Conservation (phyloP, 768 basidiomycete genomes). For the Favolaschia claudopus region DNA sequence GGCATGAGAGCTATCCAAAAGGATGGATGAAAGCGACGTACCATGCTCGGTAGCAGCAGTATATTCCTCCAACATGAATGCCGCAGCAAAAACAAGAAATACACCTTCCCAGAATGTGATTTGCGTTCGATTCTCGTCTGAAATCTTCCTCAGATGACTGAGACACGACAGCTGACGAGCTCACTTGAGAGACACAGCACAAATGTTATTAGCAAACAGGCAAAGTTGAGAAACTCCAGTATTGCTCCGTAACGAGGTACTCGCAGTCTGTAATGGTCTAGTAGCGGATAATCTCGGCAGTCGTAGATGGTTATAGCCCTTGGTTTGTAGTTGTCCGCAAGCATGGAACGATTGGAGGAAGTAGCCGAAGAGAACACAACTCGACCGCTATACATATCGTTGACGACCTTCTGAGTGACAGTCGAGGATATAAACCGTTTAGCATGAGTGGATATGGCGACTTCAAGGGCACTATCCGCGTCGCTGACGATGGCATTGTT, state of each 20-base stretch:
- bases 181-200: constrained; percentile 77
- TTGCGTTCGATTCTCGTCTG: constrained; percentile 63
- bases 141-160: background rate
- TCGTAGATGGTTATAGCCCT: constrained; percentile 79
- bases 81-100: constrained; percentile 79
- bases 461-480: constrained; percentile 87
- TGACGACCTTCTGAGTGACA: constrained; percentile 86
- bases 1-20: background rate
- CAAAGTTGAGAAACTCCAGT: constrained; percentile 82
- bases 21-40: constrained; percentile 52
- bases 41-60: constrained; percentile 88
- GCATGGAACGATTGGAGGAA: constrained; percentile 75
- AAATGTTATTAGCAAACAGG: constrained; percentile 71
- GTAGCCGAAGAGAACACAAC: constrained; percentile 71
- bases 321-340: constrained; percentile 91
- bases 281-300: constrained; percentile 67
- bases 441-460: constrained; percentile 87
- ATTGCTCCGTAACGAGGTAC: constrained; percentile 64
- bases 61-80: constrained; percentile 88
- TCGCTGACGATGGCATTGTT: constrained; percentile 69
- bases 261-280: constrained; percentile 79
- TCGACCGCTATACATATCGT: constrained; percentile 86
- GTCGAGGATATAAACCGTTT: constrained; percentile 87
- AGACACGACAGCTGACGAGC: constrained; percentile 31
- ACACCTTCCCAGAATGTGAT: constrained; percentile 70